These are phyloP conservation scores for Ophiostoma ips DNA, from an alignment of 2,329 filamentous ascomycete genomes.

Conservation along the genomic window DNA sequence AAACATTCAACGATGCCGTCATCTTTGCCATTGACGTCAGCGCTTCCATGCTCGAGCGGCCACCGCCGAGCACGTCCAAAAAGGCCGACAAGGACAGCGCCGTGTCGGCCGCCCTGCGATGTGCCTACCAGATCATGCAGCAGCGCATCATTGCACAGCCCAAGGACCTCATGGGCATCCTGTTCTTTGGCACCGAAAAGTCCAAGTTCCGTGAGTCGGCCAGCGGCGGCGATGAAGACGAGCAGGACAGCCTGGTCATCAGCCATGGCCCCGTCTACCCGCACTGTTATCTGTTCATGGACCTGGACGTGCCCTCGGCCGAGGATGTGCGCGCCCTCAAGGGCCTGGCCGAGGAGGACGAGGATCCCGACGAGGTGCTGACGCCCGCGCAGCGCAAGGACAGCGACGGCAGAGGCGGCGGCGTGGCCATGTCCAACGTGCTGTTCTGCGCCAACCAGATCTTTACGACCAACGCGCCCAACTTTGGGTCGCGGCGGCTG, in stretches of 20 bases:
- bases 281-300: slow-evolving; percentile 81
- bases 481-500: slow-evolving; percentile 82
- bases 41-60: slow-evolving; percentile 65
- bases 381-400: slow-evolving; percentile 46
- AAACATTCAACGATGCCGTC: slow-evolving; percentile 92
- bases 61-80: slow-evolving; percentile 56
- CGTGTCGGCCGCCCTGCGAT: slow-evolving; percentile 75
- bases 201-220: slow-evolving; percentile 51
- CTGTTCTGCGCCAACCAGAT: slow-evolving; percentile 93
- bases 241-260: slow-evolving; percentile 28
- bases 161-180: slow-evolving; percentile 90
- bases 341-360: slow-evolving; percentile 62
- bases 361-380: slow-evolving; percentile 51
- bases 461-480: slow-evolving; percentile 87
- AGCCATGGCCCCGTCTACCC: slow-evolving; percentile 53
- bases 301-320: slow-evolving; percentile 77
- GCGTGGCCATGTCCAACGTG: slow-evolving; percentile 64
- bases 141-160: slow-evolving; percentile 96
- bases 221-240: background rate
- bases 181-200: slow-evolving; percentile 80
- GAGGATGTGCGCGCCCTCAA: slow-evolving; percentile 73
- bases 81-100: slow-evolving; percentile 69
- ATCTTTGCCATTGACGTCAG: slow-evolving; percentile 90
- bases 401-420: slow-evolving; percentile 39
- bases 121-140: slow-evolving; percentile 89